Evolutionary conservation across 371 early-diverging fungal genomes (phyloP).

Genomic region (Apophysomyces trapeziformis): DNA sequence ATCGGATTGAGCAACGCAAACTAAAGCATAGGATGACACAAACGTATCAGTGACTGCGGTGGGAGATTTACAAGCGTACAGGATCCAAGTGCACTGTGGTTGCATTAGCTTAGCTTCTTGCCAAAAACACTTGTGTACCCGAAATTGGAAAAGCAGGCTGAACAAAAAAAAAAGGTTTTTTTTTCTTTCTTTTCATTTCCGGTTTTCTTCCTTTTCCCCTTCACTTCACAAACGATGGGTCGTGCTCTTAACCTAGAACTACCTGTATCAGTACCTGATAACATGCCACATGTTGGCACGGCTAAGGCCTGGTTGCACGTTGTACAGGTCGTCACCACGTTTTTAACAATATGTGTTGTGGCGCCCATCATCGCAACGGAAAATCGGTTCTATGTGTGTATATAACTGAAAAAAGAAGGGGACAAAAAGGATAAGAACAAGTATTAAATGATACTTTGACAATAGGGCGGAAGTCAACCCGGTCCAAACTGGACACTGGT

Average conservation of each 20-base stretch:
- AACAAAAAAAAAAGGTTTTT: slow-evolving; percentile 1
- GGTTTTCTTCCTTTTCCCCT: slow-evolving; percentile 7
- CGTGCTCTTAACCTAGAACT: slow-evolving; percentile 22
- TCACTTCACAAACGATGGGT: slow-evolving; percentile 14
- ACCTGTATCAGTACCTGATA: slow-evolving; percentile 26
- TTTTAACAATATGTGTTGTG: slow-evolving; percentile 35
- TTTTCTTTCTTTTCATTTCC: background rate
- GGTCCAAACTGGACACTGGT: slow-evolving; percentile 43
- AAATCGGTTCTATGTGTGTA: slow-evolving; percentile 36
- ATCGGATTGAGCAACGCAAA: no score
- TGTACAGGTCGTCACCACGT: slow-evolving; percentile 28
- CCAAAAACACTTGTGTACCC: slow-evolving; percentile 7
- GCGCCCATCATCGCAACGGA: slow-evolving; percentile 43
- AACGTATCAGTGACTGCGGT: slow-evolving; percentile 23
- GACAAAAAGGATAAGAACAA: background rate
- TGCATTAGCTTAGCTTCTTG: background rate
- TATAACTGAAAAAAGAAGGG: background rate
- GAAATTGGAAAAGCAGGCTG: slow-evolving; percentile 8
- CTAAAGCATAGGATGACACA: slow-evolving; percentile 22
- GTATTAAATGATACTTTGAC: background rate
- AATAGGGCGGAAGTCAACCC: slow-evolving; percentile 41
- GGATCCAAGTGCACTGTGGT: no score
- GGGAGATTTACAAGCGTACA: no score
- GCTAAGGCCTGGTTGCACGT: slow-evolving; percentile 34
- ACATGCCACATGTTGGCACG: slow-evolving; percentile 32